phyloP scores from a whole-genome alignment of 768 basidiomycete species.

The Rhodotorula kratochvilovae region DNA sequence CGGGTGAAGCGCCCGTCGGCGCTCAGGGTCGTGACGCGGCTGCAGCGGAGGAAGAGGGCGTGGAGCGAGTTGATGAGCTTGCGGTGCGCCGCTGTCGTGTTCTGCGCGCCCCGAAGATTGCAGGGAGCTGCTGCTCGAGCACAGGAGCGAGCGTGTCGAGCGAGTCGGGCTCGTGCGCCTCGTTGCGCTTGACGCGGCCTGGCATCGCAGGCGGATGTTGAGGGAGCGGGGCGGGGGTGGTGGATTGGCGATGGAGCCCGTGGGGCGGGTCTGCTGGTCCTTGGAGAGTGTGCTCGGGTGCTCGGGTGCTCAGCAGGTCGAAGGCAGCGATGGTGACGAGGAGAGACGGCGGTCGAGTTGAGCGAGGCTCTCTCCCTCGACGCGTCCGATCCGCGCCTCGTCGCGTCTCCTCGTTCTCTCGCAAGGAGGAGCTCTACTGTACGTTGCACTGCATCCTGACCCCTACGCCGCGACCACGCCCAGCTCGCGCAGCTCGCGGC shows the following conservation, averaged over 20 bases:
- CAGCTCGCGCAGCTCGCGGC: slow-evolving; percentile 47
- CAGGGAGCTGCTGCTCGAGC: slow-evolving; percentile 18
- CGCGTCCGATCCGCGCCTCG: background rate
- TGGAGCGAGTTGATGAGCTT: slow-evolving; percentile 81
- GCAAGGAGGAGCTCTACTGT: background rate
- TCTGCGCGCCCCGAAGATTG: slow-evolving; percentile 27
- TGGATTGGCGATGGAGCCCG: background rate
- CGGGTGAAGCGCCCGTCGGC: slow-evolving; percentile 48
- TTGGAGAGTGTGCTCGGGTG: too few relatives aligned
- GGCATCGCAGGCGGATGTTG: slow-evolving; percentile 3
- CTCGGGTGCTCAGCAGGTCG: background rate
- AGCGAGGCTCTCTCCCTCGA: background rate
- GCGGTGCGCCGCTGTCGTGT: slow-evolving; percentile 62
- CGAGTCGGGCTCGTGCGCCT: slow-evolving; percentile 13
- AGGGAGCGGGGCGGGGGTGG: background rate
- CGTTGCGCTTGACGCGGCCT: background rate
- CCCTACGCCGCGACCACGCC: slow-evolving; percentile 37
- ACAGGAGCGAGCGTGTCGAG: slow-evolving; percentile 9
- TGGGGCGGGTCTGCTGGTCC: too few relatives aligned
- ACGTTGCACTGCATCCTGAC: background rate
- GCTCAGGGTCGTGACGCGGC: slow-evolving; percentile 52
- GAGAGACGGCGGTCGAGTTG: background rate
- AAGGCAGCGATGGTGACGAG: too few relatives aligned
- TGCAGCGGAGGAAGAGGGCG: slow-evolving; percentile 69
- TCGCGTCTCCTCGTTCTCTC: background rate